Evolutionary conservation across 1,284 basidiomycete genomes (phyloP).

Genomic region (Farysia itapuensis): DNA sequence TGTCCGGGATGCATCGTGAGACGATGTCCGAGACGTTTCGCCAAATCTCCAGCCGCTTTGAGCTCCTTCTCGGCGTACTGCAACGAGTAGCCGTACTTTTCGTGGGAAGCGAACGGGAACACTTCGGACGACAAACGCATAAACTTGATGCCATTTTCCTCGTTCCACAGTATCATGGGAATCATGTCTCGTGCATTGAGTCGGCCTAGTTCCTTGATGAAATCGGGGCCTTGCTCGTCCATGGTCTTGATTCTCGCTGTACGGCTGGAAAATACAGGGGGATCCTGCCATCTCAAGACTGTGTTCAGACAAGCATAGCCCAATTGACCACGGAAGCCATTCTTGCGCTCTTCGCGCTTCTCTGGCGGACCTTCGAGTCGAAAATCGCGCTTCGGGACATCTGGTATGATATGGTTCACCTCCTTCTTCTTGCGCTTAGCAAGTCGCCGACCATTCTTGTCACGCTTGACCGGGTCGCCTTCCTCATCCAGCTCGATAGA

Average conservation of each 20-base stretch:
- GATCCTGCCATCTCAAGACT: constrained; percentile 71
- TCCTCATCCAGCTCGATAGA: constrained; percentile 40
- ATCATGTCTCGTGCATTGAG: constrained; percentile 70
- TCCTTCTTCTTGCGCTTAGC: constrained; percentile 66
- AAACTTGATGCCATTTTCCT: constrained; percentile 49
- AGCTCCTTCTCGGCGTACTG: constrained; percentile 69
- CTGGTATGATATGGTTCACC: constrained; percentile 71
- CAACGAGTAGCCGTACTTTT: constrained; percentile 75
- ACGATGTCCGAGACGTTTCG: constrained; percentile 75
- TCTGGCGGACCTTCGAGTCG: constrained; percentile 33
- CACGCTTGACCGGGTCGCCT: constrained; percentile 52
- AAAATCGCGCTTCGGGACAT: constrained; percentile 57
- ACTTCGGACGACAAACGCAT: constrained; percentile 66
- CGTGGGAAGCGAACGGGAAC: constrained; percentile 87
- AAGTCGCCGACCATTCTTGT: constrained; percentile 61
- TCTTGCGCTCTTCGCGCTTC: constrained; percentile 15
- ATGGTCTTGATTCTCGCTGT: constrained; percentile 77
- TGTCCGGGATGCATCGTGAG: constrained; percentile 81
- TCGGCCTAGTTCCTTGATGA: constrained; percentile 74
- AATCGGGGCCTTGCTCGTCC: constrained; percentile 76
- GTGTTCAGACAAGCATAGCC: constrained; percentile 84
- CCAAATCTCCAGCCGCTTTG: constrained; percentile 70
- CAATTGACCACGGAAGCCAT: constrained; percentile 45
- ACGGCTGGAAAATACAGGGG: constrained; percentile 74
- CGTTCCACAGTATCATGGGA: constrained; percentile 68